These are phyloP conservation scores for Exobasidium rhododendri DNA, from an alignment of 1,284 basidiomycete species.

Conservation along the genomic window DNA sequence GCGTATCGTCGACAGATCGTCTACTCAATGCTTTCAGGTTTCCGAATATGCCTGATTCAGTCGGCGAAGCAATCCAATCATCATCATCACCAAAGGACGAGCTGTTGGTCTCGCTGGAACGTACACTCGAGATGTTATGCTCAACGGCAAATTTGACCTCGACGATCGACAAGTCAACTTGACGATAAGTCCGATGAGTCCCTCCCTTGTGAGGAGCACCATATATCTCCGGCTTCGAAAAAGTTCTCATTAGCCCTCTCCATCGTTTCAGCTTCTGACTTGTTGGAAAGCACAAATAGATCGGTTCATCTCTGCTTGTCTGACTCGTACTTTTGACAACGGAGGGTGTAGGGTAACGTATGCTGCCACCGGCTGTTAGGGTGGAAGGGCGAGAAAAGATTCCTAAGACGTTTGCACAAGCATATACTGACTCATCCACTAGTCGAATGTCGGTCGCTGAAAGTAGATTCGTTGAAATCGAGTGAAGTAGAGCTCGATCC, in stretches of 20 bases:
- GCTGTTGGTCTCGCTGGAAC: not conserved
- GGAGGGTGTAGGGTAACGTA: not conserved
- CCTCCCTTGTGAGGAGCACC: slow-evolving; percentile 24
- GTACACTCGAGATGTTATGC: not conserved
- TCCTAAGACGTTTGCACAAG: slow-evolving; percentile 27
- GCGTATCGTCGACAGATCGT: not conserved
- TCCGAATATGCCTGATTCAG: too few species aligned
- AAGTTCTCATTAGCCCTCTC: slow-evolving; percentile 27
- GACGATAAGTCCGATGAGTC: slow-evolving; percentile 35
- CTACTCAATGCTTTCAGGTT: too few species aligned
- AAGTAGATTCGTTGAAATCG: slow-evolving; percentile 26
- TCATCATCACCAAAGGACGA: not conserved
- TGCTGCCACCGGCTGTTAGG: not conserved
- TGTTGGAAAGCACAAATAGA: slow-evolving; percentile 35
- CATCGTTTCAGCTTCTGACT: slow-evolving; percentile 27
- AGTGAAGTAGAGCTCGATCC: slow-evolving; percentile 33
- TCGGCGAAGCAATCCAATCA: not conserved
- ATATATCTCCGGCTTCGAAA: slow-evolving; percentile 34
- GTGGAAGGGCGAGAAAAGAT: slow-evolving; percentile 31
- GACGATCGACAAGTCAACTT: slow-evolving; percentile 35
- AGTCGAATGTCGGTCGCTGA: slow-evolving; percentile 32
- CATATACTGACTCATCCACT: slow-evolving; percentile 41
- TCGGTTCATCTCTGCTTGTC: slow-evolving; percentile 20
- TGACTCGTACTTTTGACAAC: not conserved
- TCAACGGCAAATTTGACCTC: slow-evolving; percentile 1